Percentiles rank a stretch among this genome's conserved stretches.
These are phyloP conservation scores for Globisporangium sylvaticum DNA, from an alignment of 352 stramenopile genomes.

Conservation along the genomic window DNA sequence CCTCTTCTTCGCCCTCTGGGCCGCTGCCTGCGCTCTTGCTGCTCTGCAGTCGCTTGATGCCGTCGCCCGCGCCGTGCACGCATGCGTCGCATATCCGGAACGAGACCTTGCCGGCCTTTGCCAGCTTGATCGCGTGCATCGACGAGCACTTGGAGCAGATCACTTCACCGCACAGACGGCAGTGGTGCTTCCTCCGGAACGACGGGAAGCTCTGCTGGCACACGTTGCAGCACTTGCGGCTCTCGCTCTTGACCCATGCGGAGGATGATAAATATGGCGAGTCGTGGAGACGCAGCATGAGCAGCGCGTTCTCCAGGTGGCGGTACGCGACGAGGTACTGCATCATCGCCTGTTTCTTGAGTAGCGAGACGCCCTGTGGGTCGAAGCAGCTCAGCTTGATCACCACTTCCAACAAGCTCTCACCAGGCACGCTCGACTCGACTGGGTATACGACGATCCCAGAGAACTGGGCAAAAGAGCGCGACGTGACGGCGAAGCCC, in stretches of 20 bases:
- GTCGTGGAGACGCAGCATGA: constrained; percentile 55
- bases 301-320: constrained; percentile 43
- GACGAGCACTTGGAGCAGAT: constrained; percentile 70
- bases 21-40: constrained; percentile 15
- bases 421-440: constrained; percentile 25
- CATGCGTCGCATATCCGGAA: constrained; percentile 66
- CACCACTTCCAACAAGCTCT: constrained; percentile 52
- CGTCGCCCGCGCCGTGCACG: constrained; percentile 29
- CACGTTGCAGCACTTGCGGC: constrained; percentile 50
- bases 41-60: constrained; percentile 9
- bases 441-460: constrained; percentile 62
- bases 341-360: constrained; percentile 47
- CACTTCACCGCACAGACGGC: constrained; percentile 66
- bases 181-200: constrained; percentile 65
- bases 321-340: constrained; percentile 43
- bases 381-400: constrained; percentile 69
- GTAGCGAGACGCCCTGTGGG: constrained; percentile 30
- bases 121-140: constrained; percentile 55
- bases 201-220: constrained; percentile 58
- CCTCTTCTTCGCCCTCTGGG: constrained; percentile 8
- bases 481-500: constrained; percentile 30
- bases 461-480: constrained; percentile 59
- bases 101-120: constrained; percentile 44
- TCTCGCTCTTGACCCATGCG: constrained; percentile 49
- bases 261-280: constrained; percentile 53